phyloP scores from a whole-genome alignment of 164 flowering plant genomes.

The Tinospora cordifolia region DNA sequence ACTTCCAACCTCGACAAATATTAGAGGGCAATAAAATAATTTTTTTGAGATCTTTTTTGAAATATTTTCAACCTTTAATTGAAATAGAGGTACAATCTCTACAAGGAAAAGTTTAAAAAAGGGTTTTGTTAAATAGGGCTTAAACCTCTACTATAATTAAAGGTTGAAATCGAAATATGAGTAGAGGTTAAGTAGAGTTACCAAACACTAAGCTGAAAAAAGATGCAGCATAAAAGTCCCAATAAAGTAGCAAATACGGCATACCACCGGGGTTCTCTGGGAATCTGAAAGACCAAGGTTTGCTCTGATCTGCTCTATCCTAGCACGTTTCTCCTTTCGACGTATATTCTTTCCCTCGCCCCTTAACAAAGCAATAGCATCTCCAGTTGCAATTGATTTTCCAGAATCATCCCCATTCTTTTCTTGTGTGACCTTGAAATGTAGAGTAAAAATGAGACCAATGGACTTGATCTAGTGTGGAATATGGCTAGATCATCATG shows the following conservation, averaged over 20 bases:
- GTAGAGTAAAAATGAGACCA: slow-evolving; percentile 5
- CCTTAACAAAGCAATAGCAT: slow-evolving; percentile 78
- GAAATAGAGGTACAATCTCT: no score
- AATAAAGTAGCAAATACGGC: slow-evolving; percentile 1
- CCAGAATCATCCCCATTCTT: slow-evolving; percentile 35
- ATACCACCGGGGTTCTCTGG: slow-evolving; percentile 92
- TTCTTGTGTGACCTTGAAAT: slow-evolving; percentile 12
- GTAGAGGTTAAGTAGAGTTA: no score
- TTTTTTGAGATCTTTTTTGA: no score
- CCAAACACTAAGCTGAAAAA: neutral
- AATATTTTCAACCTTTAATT: no score
- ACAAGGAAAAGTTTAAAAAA: no score
- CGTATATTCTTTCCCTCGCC: slow-evolving; percentile 75
- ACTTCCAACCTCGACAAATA: no score
- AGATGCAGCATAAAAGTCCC: neutral
- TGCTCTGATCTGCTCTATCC: slow-evolving; percentile 95
- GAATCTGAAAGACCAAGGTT: slow-evolving; percentile 97
- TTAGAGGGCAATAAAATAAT: no score
- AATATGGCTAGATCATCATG: slow-evolving; percentile 1
- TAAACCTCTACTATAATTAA: no score
- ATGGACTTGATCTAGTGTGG: neutral
- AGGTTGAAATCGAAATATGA: no score
- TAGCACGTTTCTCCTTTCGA: slow-evolving; percentile 81
- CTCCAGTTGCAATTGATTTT: slow-evolving; percentile 44
- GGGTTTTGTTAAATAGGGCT: no score